Conservation (phyloP, 306 rosid genomes). For the Cucumis melo region DNA sequence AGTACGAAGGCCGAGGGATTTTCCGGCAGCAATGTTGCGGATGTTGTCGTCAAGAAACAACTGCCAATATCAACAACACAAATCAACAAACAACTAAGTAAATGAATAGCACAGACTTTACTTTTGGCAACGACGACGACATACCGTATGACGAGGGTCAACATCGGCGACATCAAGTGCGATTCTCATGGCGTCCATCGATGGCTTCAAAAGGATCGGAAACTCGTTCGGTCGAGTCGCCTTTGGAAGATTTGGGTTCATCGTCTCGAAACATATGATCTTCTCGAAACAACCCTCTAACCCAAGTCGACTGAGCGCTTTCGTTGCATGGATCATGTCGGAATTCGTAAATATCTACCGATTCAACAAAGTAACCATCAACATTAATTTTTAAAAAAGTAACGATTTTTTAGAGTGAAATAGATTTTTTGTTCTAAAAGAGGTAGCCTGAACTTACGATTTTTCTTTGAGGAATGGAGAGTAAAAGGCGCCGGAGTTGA, state of each 20-base stretch:
- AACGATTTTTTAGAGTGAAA: no score
- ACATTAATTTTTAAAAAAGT: not conserved
- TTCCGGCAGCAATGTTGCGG: conserved; percentile 55
- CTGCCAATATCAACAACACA: conserved; percentile 16
- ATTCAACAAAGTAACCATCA: not conserved
- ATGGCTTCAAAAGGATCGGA: conserved; percentile 71
- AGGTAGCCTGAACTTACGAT: conserved; percentile 18
- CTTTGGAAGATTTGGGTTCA: conserved; percentile 59
- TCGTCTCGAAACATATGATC: conserved; percentile 71
- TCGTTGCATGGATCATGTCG: conserved; percentile 57
- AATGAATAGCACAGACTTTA: not conserved
- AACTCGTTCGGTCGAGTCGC: conserved; percentile 51
- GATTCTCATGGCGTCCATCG: conserved; percentile 48
- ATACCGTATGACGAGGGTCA: conserved; percentile 64
- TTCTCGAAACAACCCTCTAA: conserved; percentile 52
- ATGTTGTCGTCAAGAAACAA: conserved; percentile 64
- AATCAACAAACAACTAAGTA: not conserved
- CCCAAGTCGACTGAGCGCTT: conserved; percentile 42
- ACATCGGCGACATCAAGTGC: conserved; percentile 38
- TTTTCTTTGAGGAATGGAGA: conserved; percentile 49
- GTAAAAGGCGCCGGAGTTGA: conserved; percentile 47
- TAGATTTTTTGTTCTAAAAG: not conserved
- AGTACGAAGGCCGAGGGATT: conserved; percentile 57
- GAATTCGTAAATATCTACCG: conserved; percentile 72
- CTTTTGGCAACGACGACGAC: not conserved